Base-by-base conservation (phyloP, 345 rosid species). In the Odontarrhena argentea region DNA sequence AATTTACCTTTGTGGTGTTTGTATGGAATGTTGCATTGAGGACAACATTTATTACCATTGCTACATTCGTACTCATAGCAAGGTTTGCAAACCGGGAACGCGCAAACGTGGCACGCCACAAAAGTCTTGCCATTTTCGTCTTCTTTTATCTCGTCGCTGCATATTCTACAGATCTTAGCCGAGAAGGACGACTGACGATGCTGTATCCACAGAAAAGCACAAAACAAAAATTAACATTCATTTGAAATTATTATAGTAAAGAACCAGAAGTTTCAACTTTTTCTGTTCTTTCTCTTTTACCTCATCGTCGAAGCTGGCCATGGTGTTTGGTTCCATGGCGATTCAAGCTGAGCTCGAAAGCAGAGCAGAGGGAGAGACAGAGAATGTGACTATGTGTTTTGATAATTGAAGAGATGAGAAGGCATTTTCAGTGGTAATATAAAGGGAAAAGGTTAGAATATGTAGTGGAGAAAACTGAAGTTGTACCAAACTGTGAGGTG, bases 21-120 rank as follows among this genome's bases (percentile, higher is more conserved):
- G 56, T 90, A 94, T 69, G 87, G 95, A 79, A 92, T 74, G 82
- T 83, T 88, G 78, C 99, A 94, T 63, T 89, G 92, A 70, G 97
- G 97, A 68, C 99, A 90, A 37, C 85, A 82, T 76, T 85, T 92
- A 75, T 76, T 87, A 13, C 97, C 99, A 59, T 87, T 95, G 48
- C 92, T 88, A 74, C 95, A 80, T 67, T 94, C 99, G 8, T 90
- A 94, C 63, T 84, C 96, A 48, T 88, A 94, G 67, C 99, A 94
- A 60, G 97, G 92, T 68, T 68, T 79, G 60, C 99, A 94, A 62
- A 94, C 89, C 0, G 99, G 96, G 77, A 84, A 94, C 1, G 84
- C 81, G 32, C 97, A 90, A 28, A 83, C 89, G 15, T 80, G 78
- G 35, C 99, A 94, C 8, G 97, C 99, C 5, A 82, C 87, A 51